phyloP scores from a whole-genome alignment of 257 asterid species.

The Nicotiana sylvestris region DNA sequence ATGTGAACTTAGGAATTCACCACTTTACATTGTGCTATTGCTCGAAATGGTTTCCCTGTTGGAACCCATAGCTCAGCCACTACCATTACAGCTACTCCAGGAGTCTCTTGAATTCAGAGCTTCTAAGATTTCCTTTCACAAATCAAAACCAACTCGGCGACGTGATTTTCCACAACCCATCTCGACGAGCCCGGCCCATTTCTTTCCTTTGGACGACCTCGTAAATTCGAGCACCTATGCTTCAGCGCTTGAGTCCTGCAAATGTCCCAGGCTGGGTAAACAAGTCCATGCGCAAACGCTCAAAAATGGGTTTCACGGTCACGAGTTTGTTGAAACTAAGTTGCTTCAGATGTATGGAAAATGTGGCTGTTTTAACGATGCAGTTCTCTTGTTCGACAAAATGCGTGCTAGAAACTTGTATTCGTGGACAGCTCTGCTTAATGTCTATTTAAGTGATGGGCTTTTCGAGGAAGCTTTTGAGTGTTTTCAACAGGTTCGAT shows the following conservation, averaged over 20 bases:
- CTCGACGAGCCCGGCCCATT: background rate
- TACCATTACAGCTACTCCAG: background rate
- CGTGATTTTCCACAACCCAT: background rate
- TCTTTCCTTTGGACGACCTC: conserved; percentile 15
- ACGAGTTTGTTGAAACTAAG: conserved; percentile 60
- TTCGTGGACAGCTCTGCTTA: conserved; percentile 47
- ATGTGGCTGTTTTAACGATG: conserved; percentile 33
- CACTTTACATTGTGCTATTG: background rate
- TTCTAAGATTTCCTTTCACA: background rate
- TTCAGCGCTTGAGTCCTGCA: conserved; percentile 51
- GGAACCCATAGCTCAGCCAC: conserved; percentile 2
- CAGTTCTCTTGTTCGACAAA: conserved; percentile 43
- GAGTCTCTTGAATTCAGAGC: background rate
- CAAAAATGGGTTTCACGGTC: conserved; percentile 51
- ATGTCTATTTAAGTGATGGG: conserved; percentile 39
- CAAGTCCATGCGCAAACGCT: conserved; percentile 63
- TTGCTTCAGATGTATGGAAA: conserved; percentile 52
- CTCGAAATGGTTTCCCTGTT: conserved; percentile 4
- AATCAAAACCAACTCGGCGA: background rate
- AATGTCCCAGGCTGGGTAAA: conserved; percentile 34
- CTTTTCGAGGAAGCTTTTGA: conserved; percentile 38
- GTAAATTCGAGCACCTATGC: conserved; percentile 49
- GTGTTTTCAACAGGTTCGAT: conserved; percentile 32
- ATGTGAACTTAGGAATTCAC: too few relatives aligned
- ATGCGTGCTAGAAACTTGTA: conserved; percentile 59